Evolutionary conservation across 768 basidiomycete species (phyloP).

Genomic region (Rhodotorula babjevae): DNA sequence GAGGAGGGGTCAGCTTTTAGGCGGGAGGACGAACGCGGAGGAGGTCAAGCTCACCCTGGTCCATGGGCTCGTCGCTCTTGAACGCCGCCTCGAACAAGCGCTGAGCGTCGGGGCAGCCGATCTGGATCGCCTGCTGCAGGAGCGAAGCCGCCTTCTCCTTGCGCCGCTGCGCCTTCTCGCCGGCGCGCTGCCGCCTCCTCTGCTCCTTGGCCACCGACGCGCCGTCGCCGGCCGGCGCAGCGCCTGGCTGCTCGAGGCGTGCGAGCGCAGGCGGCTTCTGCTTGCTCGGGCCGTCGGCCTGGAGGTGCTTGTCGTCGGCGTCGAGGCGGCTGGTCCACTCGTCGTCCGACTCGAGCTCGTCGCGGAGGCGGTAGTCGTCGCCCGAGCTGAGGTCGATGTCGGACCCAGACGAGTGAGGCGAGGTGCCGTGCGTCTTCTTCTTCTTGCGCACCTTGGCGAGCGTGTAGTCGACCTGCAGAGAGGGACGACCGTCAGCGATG

Average conservation of each 20-base stretch:
- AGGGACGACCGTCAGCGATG: neutral
- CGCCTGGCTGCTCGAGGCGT: neutral
- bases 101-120: neutral
- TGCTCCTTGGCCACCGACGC: neutral
- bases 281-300: neutral
- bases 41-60: neutral
- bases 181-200: neutral
- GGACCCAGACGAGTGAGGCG: neutral
- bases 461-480: conserved; percentile 21
- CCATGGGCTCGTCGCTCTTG: neutral
- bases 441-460: neutral
- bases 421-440: neutral
- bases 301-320: conserved; percentile 3
- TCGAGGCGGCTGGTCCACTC: conserved; percentile 6
- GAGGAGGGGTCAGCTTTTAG: too few species aligned
- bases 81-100: neutral
- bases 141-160: too few species aligned
- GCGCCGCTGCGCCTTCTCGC: neutral
- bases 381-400: conserved; percentile 4
- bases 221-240: neutral
- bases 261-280: neutral
- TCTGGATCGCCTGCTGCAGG: neutral
- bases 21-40: too few species aligned
- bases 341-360: conserved; percentile 8
- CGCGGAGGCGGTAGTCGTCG: conserved; percentile 17